Evolutionary conservation across 768 basidiomycete genomes (phyloP).

Genomic region (Dioszegia aurantiaca): DNA sequence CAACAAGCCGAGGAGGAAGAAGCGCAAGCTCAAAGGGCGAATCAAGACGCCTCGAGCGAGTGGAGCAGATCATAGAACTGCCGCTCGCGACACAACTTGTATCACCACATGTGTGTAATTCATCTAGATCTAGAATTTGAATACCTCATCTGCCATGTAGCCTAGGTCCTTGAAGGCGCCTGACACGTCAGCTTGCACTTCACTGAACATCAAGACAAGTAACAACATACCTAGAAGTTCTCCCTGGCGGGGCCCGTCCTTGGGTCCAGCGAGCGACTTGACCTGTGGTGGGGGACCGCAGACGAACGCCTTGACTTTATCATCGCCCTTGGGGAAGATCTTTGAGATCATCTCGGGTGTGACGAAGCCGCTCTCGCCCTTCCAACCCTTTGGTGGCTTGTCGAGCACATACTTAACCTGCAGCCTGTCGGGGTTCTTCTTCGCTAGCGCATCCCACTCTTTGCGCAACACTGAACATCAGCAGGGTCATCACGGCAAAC

Average conservation of each 20-base stretch:
- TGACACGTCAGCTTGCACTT: neutral
- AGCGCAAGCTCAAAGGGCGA: slow-evolving; percentile 5
- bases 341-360: slow-evolving; percentile 69
- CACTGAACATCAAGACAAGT: neutral
- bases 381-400: slow-evolving; percentile 69
- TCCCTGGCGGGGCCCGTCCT: slow-evolving; percentile 84
- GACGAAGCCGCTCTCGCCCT: slow-evolving; percentile 68
- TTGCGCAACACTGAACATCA: slow-evolving; percentile 44
- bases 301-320: slow-evolving; percentile 83
- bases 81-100: too few species aligned
- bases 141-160: slow-evolving; percentile 80
- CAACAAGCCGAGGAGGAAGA: slow-evolving; percentile 46
- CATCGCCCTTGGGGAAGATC: slow-evolving; percentile 63
- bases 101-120: neutral
- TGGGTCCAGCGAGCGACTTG: slow-evolving; percentile 81
- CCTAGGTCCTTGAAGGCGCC: slow-evolving; percentile 66
- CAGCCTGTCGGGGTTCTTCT: slow-evolving; percentile 57
- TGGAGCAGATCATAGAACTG: neutral
- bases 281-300: slow-evolving; percentile 87
- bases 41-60: slow-evolving; percentile 1
- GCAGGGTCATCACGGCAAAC: slow-evolving; percentile 4
- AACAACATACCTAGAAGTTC: slow-evolving; percentile 69
- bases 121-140: slow-evolving; percentile 52
- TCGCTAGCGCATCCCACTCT: slow-evolving; percentile 54
- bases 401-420: slow-evolving; percentile 84